A percentile compares a stretch with the other conserved stretches of the same genome.
These are phyloP conservation scores for Phalaenopsis aphrodite DNA, from an alignment of 106 monocot genomes.

Conservation along the genomic window DNA sequence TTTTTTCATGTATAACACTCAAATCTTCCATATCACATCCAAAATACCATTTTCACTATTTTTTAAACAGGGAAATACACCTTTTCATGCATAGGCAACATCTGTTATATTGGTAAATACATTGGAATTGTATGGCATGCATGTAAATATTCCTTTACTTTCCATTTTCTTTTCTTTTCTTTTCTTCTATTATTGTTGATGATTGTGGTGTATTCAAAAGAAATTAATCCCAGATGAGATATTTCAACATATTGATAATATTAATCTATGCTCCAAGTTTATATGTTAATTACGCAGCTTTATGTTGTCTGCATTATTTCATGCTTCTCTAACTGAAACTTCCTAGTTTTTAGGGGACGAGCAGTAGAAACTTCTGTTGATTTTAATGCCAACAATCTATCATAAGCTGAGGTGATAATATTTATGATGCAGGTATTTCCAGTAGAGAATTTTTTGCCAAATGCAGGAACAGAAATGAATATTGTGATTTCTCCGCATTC, in stretches of 20 bases:
- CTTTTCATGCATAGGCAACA: no score
- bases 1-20: no score
- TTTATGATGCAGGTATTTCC: constrained; percentile 45
- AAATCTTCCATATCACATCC: no score
- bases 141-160: no score
- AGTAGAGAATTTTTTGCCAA: constrained; percentile 12
- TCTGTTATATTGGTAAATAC: no score
- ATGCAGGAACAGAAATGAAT: constrained; percentile 47
- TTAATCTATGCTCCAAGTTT: not conserved
- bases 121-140: no score
- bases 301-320: not conserved
- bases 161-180: no score
- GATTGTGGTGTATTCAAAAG: no score
- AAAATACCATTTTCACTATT: no score
- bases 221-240: not conserved
- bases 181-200: no score
- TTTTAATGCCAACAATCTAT: not conserved
- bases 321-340: not conserved
- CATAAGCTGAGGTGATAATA: not conserved
- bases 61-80: no score
- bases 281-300: not conserved
- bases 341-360: not conserved
- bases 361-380: not conserved
- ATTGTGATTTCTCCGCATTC: constrained; percentile 40
- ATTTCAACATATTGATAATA: not conserved